Conservation (phyloP, 768 basidiomycete genomes). For the Trametes cingulata region DNA sequence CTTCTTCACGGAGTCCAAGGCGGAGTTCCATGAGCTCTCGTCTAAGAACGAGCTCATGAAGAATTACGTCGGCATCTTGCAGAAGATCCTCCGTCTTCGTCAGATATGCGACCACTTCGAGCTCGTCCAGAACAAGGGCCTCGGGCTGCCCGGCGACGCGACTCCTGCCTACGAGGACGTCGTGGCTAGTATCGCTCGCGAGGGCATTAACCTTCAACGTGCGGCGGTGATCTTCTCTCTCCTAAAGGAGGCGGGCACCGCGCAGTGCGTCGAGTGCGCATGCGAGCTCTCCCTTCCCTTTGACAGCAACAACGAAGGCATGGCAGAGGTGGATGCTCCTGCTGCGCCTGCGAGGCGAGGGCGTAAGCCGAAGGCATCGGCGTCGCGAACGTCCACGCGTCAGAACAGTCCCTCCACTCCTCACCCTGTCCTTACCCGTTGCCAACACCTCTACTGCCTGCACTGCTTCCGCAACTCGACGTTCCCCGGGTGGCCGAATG, state of each 20-base stretch:
- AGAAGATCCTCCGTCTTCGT: slow-evolving; percentile 92
- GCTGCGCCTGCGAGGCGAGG: slow-evolving; percentile 51
- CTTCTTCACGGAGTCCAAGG: slow-evolving; percentile 88
- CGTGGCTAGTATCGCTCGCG: slow-evolving; percentile 66
- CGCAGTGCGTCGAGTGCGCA: slow-evolving; percentile 89
- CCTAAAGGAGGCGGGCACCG: slow-evolving; percentile 81
- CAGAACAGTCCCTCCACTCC: slow-evolving; percentile 67
- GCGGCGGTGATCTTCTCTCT: slow-evolving; percentile 86
- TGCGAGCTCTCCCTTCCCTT: slow-evolving; percentile 61
- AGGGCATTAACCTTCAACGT: slow-evolving; percentile 75
- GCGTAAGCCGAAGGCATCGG: slow-evolving; percentile 49
- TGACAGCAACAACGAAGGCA: slow-evolving; percentile 39
- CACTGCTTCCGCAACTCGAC: slow-evolving; percentile 82
- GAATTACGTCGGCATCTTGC: slow-evolving; percentile 96
- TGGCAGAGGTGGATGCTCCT: slow-evolving; percentile 48
- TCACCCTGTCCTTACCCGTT: slow-evolving; percentile 80
- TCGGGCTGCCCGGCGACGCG: slow-evolving; percentile 50
- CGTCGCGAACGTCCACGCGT: slow-evolving; percentile 70
- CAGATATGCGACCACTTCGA: slow-evolving; percentile 98
- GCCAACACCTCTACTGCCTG: slow-evolving; percentile 91
- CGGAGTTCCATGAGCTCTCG: slow-evolving; percentile 85
- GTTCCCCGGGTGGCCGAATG: slow-evolving; percentile 79
- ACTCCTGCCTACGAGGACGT: slow-evolving; percentile 76
- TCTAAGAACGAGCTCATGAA: slow-evolving; percentile 94
- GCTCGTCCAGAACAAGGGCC: slow-evolving; percentile 66